phyloP scores from a whole-genome alignment of 2,329 filamentous ascomycete species.

The Aureobasidium lini region DNA sequence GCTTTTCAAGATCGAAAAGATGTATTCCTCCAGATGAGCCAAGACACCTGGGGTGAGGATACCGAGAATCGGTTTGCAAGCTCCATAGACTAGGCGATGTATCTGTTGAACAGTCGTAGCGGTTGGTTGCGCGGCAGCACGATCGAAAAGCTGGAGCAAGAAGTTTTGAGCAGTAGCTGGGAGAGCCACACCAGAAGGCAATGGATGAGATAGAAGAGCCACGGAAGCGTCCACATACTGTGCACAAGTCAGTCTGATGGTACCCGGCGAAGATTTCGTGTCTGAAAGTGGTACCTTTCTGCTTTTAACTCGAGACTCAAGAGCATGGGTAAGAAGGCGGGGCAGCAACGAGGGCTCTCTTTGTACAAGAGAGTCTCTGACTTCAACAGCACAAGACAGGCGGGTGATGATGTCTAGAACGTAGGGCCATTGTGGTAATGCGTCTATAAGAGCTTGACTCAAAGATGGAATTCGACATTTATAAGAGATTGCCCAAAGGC shows the following conservation, averaged over 20 bases:
- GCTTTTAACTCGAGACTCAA: slow-evolving; percentile 13
- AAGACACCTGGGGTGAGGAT: slow-evolving; percentile 23
- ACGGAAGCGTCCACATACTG: slow-evolving; percentile 22
- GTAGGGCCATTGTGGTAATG: slow-evolving; percentile 44
- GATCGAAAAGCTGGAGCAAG: slow-evolving; percentile 25
- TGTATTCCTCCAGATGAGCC: slow-evolving; percentile 24
- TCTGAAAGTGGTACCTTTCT: slow-evolving; percentile 2
- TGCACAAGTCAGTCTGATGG: slow-evolving; percentile 9
- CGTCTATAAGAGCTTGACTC: slow-evolving; percentile 39
- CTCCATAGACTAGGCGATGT: slow-evolving; percentile 26
- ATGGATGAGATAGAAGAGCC: slow-evolving; percentile 23
- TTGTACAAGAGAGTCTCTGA: slow-evolving; percentile 26
- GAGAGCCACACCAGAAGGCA: slow-evolving; percentile 23
- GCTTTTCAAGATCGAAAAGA: slow-evolving; percentile 27
- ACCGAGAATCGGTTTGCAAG: slow-evolving; percentile 23
- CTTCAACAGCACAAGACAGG: slow-evolving; percentile 34
- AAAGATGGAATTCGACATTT: slow-evolving; percentile 43
- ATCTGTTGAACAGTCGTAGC: slow-evolving; percentile 24
- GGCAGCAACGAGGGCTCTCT: slow-evolving; percentile 26
- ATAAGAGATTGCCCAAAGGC: slow-evolving; percentile 40
- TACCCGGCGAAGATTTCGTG: not conserved
- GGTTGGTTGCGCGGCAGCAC: slow-evolving; percentile 23
- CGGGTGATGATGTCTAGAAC: slow-evolving; percentile 42
- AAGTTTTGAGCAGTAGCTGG: slow-evolving; percentile 28
- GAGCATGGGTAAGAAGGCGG: slow-evolving; percentile 22